Evolutionary conservation across 2,329 filamentous ascomycete species (phyloP).

Genomic region (Davidsoniella neocaledoniae): DNA sequence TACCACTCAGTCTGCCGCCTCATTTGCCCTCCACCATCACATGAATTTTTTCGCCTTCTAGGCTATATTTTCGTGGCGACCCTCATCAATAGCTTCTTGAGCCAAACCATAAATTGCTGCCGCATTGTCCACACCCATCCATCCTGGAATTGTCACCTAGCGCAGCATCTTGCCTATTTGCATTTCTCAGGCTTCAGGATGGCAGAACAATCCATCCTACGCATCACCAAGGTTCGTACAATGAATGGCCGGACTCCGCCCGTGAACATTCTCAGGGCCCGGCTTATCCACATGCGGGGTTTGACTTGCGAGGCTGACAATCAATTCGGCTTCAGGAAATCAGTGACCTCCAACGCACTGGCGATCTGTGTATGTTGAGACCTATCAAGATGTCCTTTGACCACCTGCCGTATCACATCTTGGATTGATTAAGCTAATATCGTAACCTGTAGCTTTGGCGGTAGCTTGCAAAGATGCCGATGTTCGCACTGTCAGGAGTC

Average conservation of each 20-base stretch:
- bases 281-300: slow-evolving; percentile 3
- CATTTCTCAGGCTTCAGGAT: slow-evolving; percentile 25
- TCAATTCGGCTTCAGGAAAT: slow-evolving; percentile 45
- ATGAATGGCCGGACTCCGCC: not conserved
- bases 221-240: slow-evolving; percentile 58
- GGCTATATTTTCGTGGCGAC: too few relatives aligned
- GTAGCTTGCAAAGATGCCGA: slow-evolving; percentile 79
- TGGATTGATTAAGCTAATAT: not conserved
- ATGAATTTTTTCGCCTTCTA: slow-evolving; percentile 3
- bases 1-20: not conserved
- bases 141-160: not conserved
- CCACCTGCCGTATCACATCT: not conserved
- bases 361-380: slow-evolving; percentile 58
- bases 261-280: not conserved
- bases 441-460: slow-evolving; percentile 46
- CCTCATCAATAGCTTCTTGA: too few relatives aligned
- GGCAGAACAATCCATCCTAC: slow-evolving; percentile 75
- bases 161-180: not conserved
- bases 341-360: slow-evolving; percentile 64
- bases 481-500: slow-evolving; percentile 68
- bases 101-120: too few relatives aligned
- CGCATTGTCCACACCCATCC: too few relatives aligned
- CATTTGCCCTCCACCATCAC: not conserved
- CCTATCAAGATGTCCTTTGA: not conserved
- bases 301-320: slow-evolving; percentile 1